Base-by-base conservation (phyloP, 2,329 filamentous ascomycete species). In the Plenodomus lindquistii region DNA sequence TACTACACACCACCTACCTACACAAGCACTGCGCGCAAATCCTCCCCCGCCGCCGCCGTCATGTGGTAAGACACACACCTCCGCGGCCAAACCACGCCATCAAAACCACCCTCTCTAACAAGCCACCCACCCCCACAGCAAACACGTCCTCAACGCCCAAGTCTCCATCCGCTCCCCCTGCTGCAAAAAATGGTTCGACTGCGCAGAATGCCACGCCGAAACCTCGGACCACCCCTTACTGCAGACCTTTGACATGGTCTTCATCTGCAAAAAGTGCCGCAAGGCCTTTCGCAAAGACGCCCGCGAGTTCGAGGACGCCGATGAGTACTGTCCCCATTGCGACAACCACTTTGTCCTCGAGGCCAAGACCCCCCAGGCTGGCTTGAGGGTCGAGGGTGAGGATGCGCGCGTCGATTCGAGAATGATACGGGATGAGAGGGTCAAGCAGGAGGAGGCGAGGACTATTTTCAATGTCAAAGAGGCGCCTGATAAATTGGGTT, bases 251-350 rank as follows among this genome's bases (percentile, higher is more conserved):
- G 94, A 99, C 69, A 96, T 99, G 91, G 83, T 80, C 31, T 97
- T 99, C 68, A 91, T 90, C 43, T 99, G 94, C 83, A 99, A 99
- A 67, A 99, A 99, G 79, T 99, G 94, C 85, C 92, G 88, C 63
- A 99, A 99, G 77, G 92, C 87, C 75, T 99, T 99, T 80, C 88
- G 94, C 61, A 99, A 97, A 72, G 90, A 99, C 66, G 88, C 88
- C 38, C 78, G 84, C 57, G 89, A 96, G 72, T 97, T 96, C 65
- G 94, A 99, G 62, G 94, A 99, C 63, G 87, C 56, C 56, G 94
- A 99, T 77, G 95, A 99, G 73, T 99, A 96, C 81, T 99, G 94
- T 79, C 95, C 94, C 18, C 90, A 97, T 77, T 99, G 94, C 79
- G 94, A 99, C 72, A 99, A 99, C 77, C 95, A 99, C 75, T 99